phyloP scores from a whole-genome alignment of 129 eudicot genomes.

The Lactuca sativa region DNA sequence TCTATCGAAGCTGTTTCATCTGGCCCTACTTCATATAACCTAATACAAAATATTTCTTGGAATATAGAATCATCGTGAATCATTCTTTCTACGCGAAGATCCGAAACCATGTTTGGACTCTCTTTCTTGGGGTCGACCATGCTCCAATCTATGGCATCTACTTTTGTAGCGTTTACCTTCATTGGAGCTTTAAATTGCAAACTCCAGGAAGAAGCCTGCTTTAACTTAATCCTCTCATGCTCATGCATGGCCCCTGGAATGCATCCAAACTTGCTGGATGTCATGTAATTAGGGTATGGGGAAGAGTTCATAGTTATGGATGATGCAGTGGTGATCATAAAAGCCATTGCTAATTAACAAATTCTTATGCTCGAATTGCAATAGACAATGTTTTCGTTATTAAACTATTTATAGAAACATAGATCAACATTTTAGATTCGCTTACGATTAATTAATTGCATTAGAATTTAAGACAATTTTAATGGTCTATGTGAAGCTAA shows the following conservation, averaged over 20 bases:
- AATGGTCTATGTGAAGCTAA: too few species aligned
- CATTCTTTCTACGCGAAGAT: constrained; percentile 61
- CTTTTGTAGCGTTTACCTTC: constrained; percentile 57
- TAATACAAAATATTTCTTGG: constrained; percentile 66
- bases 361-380: background rate
- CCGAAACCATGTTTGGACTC: constrained; percentile 52
- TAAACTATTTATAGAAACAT: too few species aligned
- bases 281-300: constrained; percentile 37
- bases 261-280: constrained; percentile 40
- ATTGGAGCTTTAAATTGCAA: constrained; percentile 54
- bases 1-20: constrained; percentile 67
- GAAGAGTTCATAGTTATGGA: constrained; percentile 40
- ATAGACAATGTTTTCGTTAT: background rate
- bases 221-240: constrained; percentile 35
- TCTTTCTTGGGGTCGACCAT: constrained; percentile 19
- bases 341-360: constrained; percentile 27
- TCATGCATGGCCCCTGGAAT: constrained; percentile 38
- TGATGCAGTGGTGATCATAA: constrained; percentile 55
- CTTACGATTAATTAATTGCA: too few species aligned
- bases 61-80: constrained; percentile 59
- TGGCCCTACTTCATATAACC: constrained; percentile 86
- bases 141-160: constrained; percentile 60
- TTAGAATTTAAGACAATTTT: too few species aligned
- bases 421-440: too few species aligned
- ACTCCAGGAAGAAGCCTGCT: constrained; percentile 30